phyloP scores from a whole-genome alignment of 129 eudicot species.

The Helichrysum umbraculigerum region DNA sequence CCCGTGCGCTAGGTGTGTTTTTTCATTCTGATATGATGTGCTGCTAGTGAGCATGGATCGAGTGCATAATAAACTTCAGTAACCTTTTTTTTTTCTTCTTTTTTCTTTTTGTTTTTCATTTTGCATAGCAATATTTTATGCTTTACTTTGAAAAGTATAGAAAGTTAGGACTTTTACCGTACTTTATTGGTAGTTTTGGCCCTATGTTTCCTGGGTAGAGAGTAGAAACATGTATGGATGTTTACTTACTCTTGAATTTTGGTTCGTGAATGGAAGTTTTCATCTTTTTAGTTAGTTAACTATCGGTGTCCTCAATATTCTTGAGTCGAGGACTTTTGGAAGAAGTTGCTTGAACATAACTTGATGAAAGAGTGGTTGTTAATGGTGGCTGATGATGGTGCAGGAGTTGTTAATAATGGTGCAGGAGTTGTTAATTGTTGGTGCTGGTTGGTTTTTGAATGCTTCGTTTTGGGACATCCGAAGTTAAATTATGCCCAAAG shows the following conservation, averaged over 20 bases:
- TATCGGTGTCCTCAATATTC: neutral
- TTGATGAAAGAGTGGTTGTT: no score
- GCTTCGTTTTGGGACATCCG: neutral
- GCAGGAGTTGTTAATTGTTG: neutral
- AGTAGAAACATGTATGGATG: constrained; percentile 29
- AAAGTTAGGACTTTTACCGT: constrained; percentile 26
- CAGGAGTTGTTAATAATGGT: no score
- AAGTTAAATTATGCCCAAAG: neutral
- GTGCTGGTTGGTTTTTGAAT: neutral
- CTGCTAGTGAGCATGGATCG: constrained; percentile 26
- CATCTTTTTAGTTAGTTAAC: neutral
- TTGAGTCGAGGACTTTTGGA: neutral
- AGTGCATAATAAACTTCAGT: constrained; percentile 42
- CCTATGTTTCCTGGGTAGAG: constrained; percentile 30
- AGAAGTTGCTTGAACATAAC: no score
- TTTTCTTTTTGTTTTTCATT: no score
- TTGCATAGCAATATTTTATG: constrained; percentile 38
- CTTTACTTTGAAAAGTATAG: constrained; percentile 26
- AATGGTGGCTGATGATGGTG: no score
- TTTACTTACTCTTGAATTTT: constrained; percentile 27
- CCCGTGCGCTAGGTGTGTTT: constrained; percentile 54
- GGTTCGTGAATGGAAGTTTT: constrained; percentile 22
- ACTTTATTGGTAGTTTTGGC: constrained; percentile 24
- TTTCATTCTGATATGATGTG: constrained; percentile 16
- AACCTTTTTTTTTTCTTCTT: constrained; percentile 28